Conservation (phyloP, 768 basidiomycete genomes). For the Termitomyces sp. region DNA sequence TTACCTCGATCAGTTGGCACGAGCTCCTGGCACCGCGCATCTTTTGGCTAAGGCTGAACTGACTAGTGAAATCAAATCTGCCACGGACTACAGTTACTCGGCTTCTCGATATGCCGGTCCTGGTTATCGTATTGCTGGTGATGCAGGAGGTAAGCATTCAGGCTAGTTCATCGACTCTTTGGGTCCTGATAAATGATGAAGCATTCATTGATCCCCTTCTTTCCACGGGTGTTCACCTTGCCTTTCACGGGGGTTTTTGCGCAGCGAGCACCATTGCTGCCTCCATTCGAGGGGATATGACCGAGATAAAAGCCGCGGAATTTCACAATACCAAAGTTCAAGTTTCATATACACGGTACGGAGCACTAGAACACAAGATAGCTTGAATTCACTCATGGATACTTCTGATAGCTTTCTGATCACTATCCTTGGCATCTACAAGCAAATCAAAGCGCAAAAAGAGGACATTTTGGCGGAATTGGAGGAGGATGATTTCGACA, state of each 20-base stretch:
- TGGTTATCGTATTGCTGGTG: conserved; percentile 23
- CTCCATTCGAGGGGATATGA: conserved; percentile 16
- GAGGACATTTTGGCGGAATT: conserved; percentile 26
- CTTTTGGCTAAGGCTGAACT: conserved; percentile 18
- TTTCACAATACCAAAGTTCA: conserved; percentile 22
- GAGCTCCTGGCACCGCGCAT: background rate
- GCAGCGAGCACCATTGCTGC: conserved; percentile 26
- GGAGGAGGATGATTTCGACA: conserved; percentile 35
- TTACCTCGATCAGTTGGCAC: conserved; percentile 25
- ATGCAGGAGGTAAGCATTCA: conserved; percentile 31
- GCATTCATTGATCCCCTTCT: conserved; percentile 40
- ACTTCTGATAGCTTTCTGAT: conserved; percentile 26
- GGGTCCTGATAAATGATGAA: conserved; percentile 8
- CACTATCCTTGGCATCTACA: conserved; percentile 34
- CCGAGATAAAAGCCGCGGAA: conserved; percentile 16
- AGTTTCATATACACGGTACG: conserved; percentile 24
- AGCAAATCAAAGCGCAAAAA: conserved; percentile 33
- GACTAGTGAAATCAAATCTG: conserved; percentile 15
- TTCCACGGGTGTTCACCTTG: conserved; percentile 30
- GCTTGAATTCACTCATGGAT: background rate
- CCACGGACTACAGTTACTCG: background rate
- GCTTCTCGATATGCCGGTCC: background rate
- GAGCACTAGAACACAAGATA: background rate
- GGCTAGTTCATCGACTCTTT: background rate
- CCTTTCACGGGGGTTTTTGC: conserved; percentile 23